Base-by-base conservation (phyloP, 1,284 basidiomycete species). In the Wolfiporia cocos region DNA sequence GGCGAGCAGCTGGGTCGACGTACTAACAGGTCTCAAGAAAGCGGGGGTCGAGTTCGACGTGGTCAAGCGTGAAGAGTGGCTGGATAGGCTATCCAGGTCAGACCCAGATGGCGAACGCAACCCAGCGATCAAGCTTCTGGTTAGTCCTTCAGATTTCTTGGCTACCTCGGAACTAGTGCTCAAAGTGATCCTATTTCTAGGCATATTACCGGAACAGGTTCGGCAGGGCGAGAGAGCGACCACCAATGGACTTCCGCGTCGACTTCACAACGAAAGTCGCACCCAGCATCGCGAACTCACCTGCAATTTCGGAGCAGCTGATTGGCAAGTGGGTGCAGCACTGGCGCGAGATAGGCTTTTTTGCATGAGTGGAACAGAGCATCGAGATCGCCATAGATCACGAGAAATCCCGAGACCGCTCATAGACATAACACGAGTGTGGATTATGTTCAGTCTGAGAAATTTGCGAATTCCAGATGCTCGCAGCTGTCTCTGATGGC, bases 41-140 rank as follows among this genome's bases (percentile, higher is more conserved):
- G 63, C 66, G 2, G 70, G 70, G 2, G 50, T 78, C 24, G 44
- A 59, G 19, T 77, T 81, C 42, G 64, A 73, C 18, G 50, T 61
- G 0, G 65, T 78, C 14, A 51, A 66, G 2, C 59, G 64, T 4
- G 51, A 50, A 2, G 63, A 71, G 38, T 79, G 78, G 77, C 56
- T 80, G n/a, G 57, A 65, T 22, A 53, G 55, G 0, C 54, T 81
- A 19, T 60, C 61, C 0, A 55, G 56, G 34, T 69, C 65, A 14
- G 64, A 73, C 19, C 21, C 42, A 3, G 39, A 44, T 24, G 37
- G 33, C 26, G 39, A 48, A 21, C 38, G 30, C 23, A 48, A 48
- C 34, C 46, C 46, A 6, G 42, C 43, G 3, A 38, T 44, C 19
- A 48, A 48, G 40, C 43, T 48, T 4, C 26, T 48, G 30, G 46